Evolutionary conservation across 371 early-diverging fungal genomes (phyloP).

Genomic region (Mortierella sp.): DNA sequence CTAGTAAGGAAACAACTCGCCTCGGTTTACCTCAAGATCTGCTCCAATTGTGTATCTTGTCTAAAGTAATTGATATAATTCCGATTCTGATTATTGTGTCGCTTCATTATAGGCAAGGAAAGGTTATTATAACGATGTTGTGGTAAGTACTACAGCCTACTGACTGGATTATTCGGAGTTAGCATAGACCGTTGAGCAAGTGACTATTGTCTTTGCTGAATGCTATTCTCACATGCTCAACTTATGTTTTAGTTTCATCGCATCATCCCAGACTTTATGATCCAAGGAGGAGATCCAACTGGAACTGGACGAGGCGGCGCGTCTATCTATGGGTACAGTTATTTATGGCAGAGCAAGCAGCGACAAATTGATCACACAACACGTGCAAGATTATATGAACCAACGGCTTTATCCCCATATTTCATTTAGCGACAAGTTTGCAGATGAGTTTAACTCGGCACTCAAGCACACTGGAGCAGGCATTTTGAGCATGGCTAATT

Average conservation of each 20-base stretch:
- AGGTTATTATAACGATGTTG: conserved; percentile 77
- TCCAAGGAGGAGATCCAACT: conserved; percentile 82
- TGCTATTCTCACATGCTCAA: neutral
- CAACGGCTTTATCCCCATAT: neutral
- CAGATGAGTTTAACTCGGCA: conserved; percentile 80
- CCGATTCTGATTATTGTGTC: neutral
- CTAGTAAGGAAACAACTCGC: conserved; percentile 58
- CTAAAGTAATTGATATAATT: neutral
- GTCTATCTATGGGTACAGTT: conserved; percentile 75
- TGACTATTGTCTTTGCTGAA: neutral
- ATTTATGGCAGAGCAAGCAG: too few species aligned
- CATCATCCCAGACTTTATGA: conserved; percentile 86
- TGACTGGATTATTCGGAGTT: neutral
- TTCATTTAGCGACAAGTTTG: conserved; percentile 70
- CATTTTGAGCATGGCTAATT: conserved; percentile 89
- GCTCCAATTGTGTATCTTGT: neutral
- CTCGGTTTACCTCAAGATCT: too few species aligned
- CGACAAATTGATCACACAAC: neutral
- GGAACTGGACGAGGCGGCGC: conserved; percentile 73
- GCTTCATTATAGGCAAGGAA: conserved; percentile 63
- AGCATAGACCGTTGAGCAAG: too few species aligned
- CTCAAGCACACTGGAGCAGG: conserved; percentile 86
- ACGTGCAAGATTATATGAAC: neutral
- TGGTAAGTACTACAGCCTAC: conserved; percentile 60
- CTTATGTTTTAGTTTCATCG: conserved; percentile 88